A percentile compares a stretch with the other conserved stretches of the same genome.
Evolutionary conservation across 2,329 filamentous ascomycete genomes (phyloP).

Genomic region (Helotiales sp.): DNA sequence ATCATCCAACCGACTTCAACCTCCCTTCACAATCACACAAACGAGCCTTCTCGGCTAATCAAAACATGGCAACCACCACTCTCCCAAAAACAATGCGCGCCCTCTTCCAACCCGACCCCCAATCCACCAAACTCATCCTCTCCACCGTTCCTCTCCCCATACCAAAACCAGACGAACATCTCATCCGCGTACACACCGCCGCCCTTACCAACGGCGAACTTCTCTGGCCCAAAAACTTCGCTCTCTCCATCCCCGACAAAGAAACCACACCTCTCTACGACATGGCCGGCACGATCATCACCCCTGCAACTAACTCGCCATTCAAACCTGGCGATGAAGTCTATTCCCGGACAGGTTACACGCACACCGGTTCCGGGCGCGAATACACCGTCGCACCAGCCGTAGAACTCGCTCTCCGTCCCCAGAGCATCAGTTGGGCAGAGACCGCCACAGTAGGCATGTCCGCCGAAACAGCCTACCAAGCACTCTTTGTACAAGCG

Average conservation of each 20-base stretch:
- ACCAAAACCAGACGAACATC: constrained; percentile 41
- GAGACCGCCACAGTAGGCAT: constrained; percentile 48
- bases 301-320: constrained; percentile 43
- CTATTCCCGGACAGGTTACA: constrained; percentile 46
- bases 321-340: constrained; percentile 48
- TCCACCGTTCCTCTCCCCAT: background rate
- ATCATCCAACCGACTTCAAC: background rate
- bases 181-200: constrained; percentile 46
- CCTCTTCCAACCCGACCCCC: constrained; percentile 13
- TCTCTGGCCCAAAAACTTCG: constrained; percentile 47
- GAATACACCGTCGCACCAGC: constrained; percentile 46
- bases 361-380: constrained; percentile 45
- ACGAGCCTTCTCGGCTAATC: background rate
- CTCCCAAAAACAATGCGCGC: constrained; percentile 13
- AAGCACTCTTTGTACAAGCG: constrained; percentile 49
- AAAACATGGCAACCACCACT: background rate
- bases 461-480: constrained; percentile 50
- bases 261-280: constrained; percentile 44
- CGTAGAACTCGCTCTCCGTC: constrained; percentile 46
- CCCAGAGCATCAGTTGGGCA: constrained; percentile 44
- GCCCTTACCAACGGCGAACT: constrained; percentile 51
- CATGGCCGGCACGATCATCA: constrained; percentile 48
- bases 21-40: background rate
- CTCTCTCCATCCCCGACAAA: constrained; percentile 29
- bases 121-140: constrained; percentile 9